Evolutionary conservation across 306 rosid genomes (phyloP).

Genomic region (Potentilla sterilis): DNA sequence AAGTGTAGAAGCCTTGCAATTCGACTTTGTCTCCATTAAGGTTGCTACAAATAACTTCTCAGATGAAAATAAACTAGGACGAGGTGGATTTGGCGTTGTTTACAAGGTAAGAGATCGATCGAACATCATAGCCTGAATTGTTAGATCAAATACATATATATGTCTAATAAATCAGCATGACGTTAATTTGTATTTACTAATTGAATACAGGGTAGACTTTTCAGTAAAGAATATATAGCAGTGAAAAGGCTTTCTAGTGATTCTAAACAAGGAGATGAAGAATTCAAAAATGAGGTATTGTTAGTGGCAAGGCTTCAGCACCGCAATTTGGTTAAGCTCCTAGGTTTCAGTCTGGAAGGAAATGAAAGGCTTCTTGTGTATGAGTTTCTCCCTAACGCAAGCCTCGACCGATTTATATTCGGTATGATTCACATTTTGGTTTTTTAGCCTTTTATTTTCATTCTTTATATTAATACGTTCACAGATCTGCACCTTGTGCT

Average conservation of each 20-base stretch:
- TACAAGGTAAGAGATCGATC: not conserved
- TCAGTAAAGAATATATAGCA: slow-evolving; percentile 7
- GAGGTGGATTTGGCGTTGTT: slow-evolving; percentile 20
- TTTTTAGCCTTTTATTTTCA: not conserved
- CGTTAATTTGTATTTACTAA: not conserved
- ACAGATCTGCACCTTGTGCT: not conserved
- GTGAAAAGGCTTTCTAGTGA: slow-evolving; percentile 8
- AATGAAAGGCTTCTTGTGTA: slow-evolving; percentile 21
- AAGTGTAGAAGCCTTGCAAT: slow-evolving; percentile 17
- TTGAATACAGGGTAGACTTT: slow-evolving; percentile 4
- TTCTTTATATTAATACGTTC: not conserved
- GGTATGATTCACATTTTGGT: not conserved
- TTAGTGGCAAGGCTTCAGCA: slow-evolving; percentile 19
- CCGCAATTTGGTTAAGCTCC: slow-evolving; percentile 17
- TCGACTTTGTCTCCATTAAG: slow-evolving; percentile 8
- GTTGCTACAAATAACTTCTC: slow-evolving; percentile 18
- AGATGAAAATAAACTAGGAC: slow-evolving; percentile 18
- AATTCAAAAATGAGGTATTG: slow-evolving; percentile 17
- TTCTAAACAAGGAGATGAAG: slow-evolving; percentile 14
- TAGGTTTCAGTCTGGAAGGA: slow-evolving; percentile 19
- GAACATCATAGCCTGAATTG: not conserved
- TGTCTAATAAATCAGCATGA: not conserved
- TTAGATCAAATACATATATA: not conserved
- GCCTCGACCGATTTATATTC: slow-evolving; percentile 15
- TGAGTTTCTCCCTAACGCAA: slow-evolving; percentile 9